Conservation (phyloP, 2,329 filamentous ascomycete genomes). For the Cercospora canescens region DNA sequence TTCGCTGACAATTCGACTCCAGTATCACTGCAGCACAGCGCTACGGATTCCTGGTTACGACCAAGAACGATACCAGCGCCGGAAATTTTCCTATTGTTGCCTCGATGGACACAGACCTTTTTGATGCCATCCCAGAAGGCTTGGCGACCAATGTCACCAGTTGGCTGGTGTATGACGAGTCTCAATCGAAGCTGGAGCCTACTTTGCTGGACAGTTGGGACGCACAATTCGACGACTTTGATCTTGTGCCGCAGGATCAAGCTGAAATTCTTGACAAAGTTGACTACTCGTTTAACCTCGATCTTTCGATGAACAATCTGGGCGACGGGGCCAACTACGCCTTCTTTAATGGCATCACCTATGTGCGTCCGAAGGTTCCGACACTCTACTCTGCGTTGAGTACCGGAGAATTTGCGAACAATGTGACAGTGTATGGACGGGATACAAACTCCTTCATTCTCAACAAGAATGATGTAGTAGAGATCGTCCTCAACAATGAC, state of each 20-base stretch:
- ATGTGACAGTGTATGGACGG: slow-evolving; percentile 49
- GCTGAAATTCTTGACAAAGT: slow-evolving; percentile 61
- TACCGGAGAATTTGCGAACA: slow-evolving; percentile 51
- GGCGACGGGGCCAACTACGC: slow-evolving; percentile 65
- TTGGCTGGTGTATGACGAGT: slow-evolving; percentile 57
- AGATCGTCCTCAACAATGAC: slow-evolving; percentile 75
- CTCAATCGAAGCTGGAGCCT: slow-evolving; percentile 50
- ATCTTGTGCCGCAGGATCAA: slow-evolving; percentile 68
- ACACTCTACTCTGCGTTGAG: slow-evolving; percentile 75
- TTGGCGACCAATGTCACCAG: slow-evolving; percentile 66
- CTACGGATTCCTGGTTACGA: slow-evolving; percentile 65
- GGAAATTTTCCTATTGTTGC: slow-evolving; percentile 61
- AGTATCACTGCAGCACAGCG: slow-evolving; percentile 66
- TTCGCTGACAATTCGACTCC: neutral
- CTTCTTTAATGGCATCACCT: slow-evolving; percentile 71
- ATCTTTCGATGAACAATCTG: slow-evolving; percentile 64
- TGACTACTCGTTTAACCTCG: slow-evolving; percentile 62
- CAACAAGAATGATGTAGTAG: slow-evolving; percentile 64
- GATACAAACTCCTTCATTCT: slow-evolving; percentile 64
- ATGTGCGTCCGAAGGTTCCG: slow-evolving; percentile 72
- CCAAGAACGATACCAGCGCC: slow-evolving; percentile 55
- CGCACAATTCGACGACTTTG: slow-evolving; percentile 69
- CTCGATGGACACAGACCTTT: slow-evolving; percentile 55
- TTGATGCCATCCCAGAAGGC: slow-evolving; percentile 65
- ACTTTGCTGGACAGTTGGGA: slow-evolving; percentile 61